Conservation (phyloP, 1,139 yeast genomes). For the Dujonia santamariae region DNA sequence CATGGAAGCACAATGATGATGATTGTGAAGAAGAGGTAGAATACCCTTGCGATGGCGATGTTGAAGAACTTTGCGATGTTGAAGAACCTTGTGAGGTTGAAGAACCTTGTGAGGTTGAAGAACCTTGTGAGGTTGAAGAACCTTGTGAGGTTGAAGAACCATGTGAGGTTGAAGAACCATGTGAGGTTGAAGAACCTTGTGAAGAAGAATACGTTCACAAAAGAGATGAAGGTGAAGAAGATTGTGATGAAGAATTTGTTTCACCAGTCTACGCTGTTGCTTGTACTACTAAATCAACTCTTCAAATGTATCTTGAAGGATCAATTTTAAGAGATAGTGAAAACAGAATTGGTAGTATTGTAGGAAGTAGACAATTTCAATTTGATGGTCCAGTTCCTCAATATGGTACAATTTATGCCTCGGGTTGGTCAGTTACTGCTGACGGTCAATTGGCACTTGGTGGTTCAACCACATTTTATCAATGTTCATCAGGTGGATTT, state of each 20-base stretch:
- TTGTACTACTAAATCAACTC: conserved; percentile 29
- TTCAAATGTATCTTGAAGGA: conserved; percentile 28
- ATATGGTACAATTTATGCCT: conserved; percentile 38
- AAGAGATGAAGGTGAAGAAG: conserved; percentile 4
- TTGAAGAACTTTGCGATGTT: conserved; percentile 4
- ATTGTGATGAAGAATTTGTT: conserved; percentile 11
- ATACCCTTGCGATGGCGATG: conserved; percentile 5
- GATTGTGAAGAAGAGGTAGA: conserved; percentile 9
- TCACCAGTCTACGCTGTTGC: conserved; percentile 33
- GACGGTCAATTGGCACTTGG: conserved; percentile 39
- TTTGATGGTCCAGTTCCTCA: conserved; percentile 48
- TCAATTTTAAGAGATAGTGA: conserved; percentile 35
- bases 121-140: conserved; percentile 5
- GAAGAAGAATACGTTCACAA: conserved; percentile 4
- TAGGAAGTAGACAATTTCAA: conserved; percentile 41
- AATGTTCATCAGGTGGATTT: conserved; percentile 44
- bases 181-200: conserved; percentile 5
- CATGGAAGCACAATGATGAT: too few species aligned
- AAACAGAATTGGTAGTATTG: conserved; percentile 41
- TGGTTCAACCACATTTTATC: conserved; percentile 30
- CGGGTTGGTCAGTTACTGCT: conserved; percentile 42
- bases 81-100: conserved; percentile 4
- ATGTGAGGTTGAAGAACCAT: conserved; percentile 8
- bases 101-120: conserved; percentile 8
- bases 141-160: conserved; percentile 7